Percentiles rank a stretch among this genome's conserved stretches.
These are phyloP conservation scores for Fusarium liriodendri DNA, from an alignment of 2,329 filamentous ascomycete genomes.

Conservation along the genomic window DNA sequence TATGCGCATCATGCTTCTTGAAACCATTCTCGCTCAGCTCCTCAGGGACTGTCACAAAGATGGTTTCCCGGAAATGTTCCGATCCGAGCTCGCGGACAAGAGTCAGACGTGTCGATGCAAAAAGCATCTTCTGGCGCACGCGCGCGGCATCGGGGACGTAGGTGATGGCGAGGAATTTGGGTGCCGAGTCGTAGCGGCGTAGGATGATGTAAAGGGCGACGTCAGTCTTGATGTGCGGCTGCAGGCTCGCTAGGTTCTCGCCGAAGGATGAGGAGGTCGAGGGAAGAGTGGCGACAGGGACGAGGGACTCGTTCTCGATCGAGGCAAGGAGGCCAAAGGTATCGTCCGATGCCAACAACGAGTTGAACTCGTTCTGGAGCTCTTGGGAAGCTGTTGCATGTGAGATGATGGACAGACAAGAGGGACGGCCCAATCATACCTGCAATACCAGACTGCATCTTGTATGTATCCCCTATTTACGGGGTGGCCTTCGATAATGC, in stretches of 20 bases:
- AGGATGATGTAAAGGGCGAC: constrained; percentile 81
- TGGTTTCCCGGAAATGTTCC: constrained; percentile 81
- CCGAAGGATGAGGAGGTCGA: constrained; percentile 68
- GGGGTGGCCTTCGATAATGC: neutral
- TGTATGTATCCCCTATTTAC: constrained; percentile 20
- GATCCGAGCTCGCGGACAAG: constrained; percentile 81
- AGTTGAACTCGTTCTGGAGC: constrained; percentile 79
- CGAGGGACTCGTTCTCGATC: constrained; percentile 76
- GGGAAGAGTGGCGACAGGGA: constrained; percentile 67
- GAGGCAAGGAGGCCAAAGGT: constrained; percentile 78
- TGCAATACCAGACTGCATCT: constrained; percentile 84
- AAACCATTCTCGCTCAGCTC: constrained; percentile 80
- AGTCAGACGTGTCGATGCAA: constrained; percentile 81
- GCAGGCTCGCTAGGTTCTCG: constrained; percentile 71
- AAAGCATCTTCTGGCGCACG: constrained; percentile 88
- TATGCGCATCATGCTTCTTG: constrained; percentile 77
- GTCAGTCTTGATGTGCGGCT: constrained; percentile 72
- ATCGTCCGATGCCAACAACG: constrained; percentile 69
- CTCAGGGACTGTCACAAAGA: constrained; percentile 76
- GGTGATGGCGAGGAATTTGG: constrained; percentile 76
- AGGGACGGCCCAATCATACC: constrained; percentile 56
- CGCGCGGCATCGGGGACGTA: constrained; percentile 84
- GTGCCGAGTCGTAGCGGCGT: constrained; percentile 69
- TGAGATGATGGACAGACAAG: constrained; percentile 7
- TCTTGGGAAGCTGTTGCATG: constrained; percentile 74